Evolutionary conservation across 129 eudicot genomes (phyloP), one percentile per base, ranked within the genome.

Genomic region (Flaveria robusta): DNA sequence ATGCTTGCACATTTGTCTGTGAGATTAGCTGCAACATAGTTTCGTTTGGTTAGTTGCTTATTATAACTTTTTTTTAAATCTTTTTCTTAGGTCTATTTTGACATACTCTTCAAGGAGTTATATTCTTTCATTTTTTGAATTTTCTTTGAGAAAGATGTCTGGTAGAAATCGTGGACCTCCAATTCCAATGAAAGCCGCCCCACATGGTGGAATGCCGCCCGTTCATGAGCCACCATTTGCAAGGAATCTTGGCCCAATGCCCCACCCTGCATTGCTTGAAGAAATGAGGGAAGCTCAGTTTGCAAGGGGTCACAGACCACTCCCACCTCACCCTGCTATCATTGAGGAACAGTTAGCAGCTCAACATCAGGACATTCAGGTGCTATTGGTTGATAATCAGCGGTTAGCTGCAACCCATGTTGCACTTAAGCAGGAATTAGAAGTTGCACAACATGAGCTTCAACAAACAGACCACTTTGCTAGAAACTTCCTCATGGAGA

Each of bases 331-430:
- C 79, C 96, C 94, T 47, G 96, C 90, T 24, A 86, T 90, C 3
- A 82, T 92, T 29, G 96, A 92, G 85, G 94, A 92, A 67, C 87
- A 81, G 9, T 81, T 92, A 74, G 92, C 90, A 2, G 87, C 68
- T 72, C 98, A 92, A 68, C 90, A 88, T 78, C 89, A 88, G 49
- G 98, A 92, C 67, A 86, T 92, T 72, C 98, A 92, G 42, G 92
- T 68, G 14, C 77, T 92, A 22, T 75, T 92, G 70, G 80, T 75
- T 64, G 98, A 92, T 80, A 92, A 92, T 74, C 98, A 92, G 79
- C 81, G 92, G 60, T 83, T 90, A 43, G 96, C 98, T 68, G 96
- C 96, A 10, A 90, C 96, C 15, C 96, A 93, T 81, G 96, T 90
- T 65, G 98, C 96, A 49, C 91, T 93, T 65, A 93, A 75, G 86